Evolutionary conservation across 805 yeast genomes (phyloP).

Genomic region (Torulaspora franciscae): DNA sequence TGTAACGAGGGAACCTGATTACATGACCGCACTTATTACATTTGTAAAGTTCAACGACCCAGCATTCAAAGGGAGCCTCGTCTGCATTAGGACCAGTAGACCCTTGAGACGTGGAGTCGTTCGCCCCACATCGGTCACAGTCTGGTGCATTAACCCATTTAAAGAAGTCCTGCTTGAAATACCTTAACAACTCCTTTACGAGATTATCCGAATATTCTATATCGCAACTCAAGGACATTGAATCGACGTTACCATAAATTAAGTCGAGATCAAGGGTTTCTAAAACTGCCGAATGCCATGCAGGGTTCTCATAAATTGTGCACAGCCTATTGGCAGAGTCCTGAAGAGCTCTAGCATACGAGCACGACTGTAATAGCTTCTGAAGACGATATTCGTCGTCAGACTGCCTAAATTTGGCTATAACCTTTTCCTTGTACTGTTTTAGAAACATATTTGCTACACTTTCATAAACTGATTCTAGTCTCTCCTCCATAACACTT

Average conservation of each 20-base stretch:
- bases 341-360: slow-evolving; percentile 26
- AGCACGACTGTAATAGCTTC: slow-evolving; percentile 17
- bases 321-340: slow-evolving; percentile 24
- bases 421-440: slow-evolving; percentile 20
- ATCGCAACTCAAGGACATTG: slow-evolving; percentile 33
- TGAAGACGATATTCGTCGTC: slow-evolving; percentile 18
- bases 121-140: slow-evolving; percentile 49
- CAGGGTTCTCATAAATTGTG: slow-evolving; percentile 40
- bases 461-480: neutral
- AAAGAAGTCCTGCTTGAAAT: slow-evolving; percentile 79
- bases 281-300: slow-evolving; percentile 51
- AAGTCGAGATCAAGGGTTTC: slow-evolving; percentile 56
- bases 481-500: neutral
- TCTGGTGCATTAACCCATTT: slow-evolving; percentile 73
- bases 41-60: slow-evolving; percentile 56
- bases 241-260: slow-evolving; percentile 59
- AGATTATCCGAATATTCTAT: slow-evolving; percentile 49
- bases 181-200: slow-evolving; percentile 52
- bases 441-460: slow-evolving; percentile 24
- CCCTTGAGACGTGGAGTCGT: slow-evolving; percentile 38
- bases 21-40: slow-evolving; percentile 48
- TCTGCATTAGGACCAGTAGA: slow-evolving; percentile 40
- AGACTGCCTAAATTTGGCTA: slow-evolving; percentile 20
- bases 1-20: slow-evolving; percentile 71
- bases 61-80: slow-evolving; percentile 48